A percentile compares a stretch with the other conserved stretches of the same genome.
phyloP scores from a whole-genome alignment of 768 basidiomycete genomes.

The Suillus hirtellus region DNA sequence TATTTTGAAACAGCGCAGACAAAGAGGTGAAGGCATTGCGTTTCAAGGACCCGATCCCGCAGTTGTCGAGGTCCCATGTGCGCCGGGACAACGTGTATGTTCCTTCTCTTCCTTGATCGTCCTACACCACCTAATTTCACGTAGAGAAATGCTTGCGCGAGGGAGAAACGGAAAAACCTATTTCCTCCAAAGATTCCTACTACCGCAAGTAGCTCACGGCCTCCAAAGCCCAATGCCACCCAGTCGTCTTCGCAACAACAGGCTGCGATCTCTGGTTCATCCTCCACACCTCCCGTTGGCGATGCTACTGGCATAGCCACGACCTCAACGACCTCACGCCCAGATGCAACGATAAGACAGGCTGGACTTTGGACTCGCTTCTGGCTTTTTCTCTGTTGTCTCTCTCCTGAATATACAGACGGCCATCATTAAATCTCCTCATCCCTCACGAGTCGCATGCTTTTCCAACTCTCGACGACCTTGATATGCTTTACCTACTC shows the following conservation, averaged over 20 bases:
- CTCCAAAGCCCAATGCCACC: background rate
- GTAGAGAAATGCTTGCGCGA: no score
- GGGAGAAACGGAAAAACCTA: no score
- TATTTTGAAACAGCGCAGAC: no score
- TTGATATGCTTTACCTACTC: background rate
- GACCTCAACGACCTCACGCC: background rate
- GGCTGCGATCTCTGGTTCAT: fast-evolving
- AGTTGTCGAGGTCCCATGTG: no score
- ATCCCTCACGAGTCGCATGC: background rate
- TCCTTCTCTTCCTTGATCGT: no score
- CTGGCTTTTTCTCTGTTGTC: background rate
- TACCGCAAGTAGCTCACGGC: background rate
- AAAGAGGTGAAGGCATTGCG: no score
- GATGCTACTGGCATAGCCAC: background rate
- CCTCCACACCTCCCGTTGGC: background rate
- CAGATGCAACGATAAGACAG: background rate
- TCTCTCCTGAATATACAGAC: background rate
- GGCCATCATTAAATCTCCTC: background rate
- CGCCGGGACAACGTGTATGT: no score
- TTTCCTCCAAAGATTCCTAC: no score
- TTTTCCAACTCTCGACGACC: background rate
- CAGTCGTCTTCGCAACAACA: background rate
- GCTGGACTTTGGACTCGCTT: background rate
- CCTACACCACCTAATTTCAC: no score
- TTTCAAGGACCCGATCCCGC: no score